Evolutionary conservation across 306 rosid species (phyloP), one percentile per base, ranked within the genome.

Genomic region (Mimosa bimucronata): DNA sequence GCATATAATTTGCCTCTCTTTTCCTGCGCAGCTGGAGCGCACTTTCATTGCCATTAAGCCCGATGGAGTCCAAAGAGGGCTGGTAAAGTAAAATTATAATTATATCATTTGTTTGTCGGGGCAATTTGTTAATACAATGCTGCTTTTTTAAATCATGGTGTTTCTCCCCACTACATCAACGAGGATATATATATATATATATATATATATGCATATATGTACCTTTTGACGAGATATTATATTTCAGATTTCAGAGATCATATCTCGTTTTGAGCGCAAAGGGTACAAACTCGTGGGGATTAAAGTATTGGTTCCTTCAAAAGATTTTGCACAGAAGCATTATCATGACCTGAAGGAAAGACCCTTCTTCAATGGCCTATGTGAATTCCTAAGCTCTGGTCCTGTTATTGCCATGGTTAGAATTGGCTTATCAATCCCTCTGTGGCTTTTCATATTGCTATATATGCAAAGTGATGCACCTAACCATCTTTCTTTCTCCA

Each of bases 11-110:
- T 69, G 53, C 58, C 71, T 34, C 11, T 75, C 30, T 48, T 69
- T 77, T 77, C 80, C 66, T 31, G 38, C 45, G n/a, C 89, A 91
- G 95, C 60, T 88, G 58, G 98, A 94, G 85, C 94, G 97, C 84
- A 92, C 97, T 26, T 94, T 94, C 89, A 94, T 94, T 79, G 98
- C 97, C 75, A 94, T 94, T 81, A 94, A 94, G 88, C 98, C 98
- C 40, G 98, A 94, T 3, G 98, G 98, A 64, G 93, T 94, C 71
- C 98, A 92, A 76, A 89, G 98, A 88, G 98, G 98, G 38, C 90
- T 94, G 88, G 98, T 92, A 88, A 83, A 85, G 83, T 83, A 72
- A 77, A 74, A 37, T 44, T 64, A 40, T 29, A 60, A 50, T 61
- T 75, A 70, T 44, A 48, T 70, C 37, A 42, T 73, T 52, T 83